phyloP scores from a whole-genome alignment of 805 yeast genomes.

The Candida railenensis region DNA sequence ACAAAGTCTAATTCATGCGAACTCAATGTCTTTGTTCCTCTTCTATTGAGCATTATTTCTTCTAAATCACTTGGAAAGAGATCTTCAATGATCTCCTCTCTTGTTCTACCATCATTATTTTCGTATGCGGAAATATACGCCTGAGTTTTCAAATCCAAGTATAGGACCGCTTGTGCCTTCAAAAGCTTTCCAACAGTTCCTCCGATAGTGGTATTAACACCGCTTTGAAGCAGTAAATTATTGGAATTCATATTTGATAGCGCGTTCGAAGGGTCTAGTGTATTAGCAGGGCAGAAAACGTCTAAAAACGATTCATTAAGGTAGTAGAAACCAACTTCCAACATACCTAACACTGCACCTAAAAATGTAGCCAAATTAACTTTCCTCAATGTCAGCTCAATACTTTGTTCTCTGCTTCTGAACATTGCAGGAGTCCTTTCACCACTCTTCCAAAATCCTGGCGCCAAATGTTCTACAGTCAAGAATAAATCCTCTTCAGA shows the following conservation, averaged over 20 bases:
- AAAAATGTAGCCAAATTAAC: conserved; percentile 86
- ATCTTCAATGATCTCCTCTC: conserved; percentile 67
- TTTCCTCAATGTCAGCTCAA: conserved; percentile 69
- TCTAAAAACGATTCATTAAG: conserved; percentile 82
- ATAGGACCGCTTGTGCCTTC: conserved; percentile 78
- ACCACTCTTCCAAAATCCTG: conserved; percentile 70
- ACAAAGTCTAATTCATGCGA: conserved; percentile 82
- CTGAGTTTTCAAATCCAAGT: conserved; percentile 88
- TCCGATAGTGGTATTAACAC: conserved; percentile 32
- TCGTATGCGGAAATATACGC: conserved; percentile 88
- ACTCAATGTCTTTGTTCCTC: conserved; percentile 45
- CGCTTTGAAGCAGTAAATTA: conserved; percentile 33
- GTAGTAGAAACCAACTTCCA: conserved; percentile 84
- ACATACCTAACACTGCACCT: conserved; percentile 80
- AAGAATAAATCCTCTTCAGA: conserved; percentile 71
- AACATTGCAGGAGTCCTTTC: conserved; percentile 56
- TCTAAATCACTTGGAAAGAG: conserved; percentile 70
- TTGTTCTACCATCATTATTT: conserved; percentile 52
- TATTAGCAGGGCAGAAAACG: conserved; percentile 79
- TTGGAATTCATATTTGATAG: conserved; percentile 33
- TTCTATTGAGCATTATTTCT: conserved; percentile 35
- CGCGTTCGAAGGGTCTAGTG: conserved; percentile 48
- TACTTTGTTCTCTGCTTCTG: conserved; percentile 58
- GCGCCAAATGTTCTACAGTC: conserved; percentile 65
- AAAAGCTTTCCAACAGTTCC: conserved; percentile 57